Base-by-base conservation (phyloP, 2,329 filamentous ascomycete species). In the Aspergillus texensis region DNA sequence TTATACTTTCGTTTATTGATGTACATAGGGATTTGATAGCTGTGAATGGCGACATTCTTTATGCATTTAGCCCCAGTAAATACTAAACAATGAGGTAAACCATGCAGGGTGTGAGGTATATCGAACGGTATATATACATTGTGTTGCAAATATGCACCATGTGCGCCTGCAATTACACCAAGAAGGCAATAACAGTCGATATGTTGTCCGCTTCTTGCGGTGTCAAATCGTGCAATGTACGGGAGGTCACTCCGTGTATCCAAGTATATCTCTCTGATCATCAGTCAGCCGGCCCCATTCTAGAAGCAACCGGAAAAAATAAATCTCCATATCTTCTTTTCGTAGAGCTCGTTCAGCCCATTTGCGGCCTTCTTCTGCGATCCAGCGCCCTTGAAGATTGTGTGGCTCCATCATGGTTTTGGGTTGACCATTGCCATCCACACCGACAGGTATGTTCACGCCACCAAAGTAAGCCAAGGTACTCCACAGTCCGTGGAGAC, bases 311-410 rank as follows among this genome's bases (percentile, higher is more conserved):
- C 92, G 81, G 72, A 94, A 95, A 71, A 94, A 82, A 72, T 95
- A 95, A 11, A 93, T 85, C 75, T 93, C 90, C 86, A 91, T 91
- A 71, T 95, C 92, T 74, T 90, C 89, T 70, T 85, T 86, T 63
- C 89, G 81, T 21, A 93, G 69, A 14, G 86, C 89, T 72, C 82
- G 82, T 8, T 80, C 79, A 2, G 87, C 88, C 91, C 91, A 93
- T 62, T 84, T 83, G 58, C 83, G 81, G 1, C 91, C 90, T 66
- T 88, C 79, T 61, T 87, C 83, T 4, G 89, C 88, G 69, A 93
- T 92, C 82, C 85, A 87, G 72, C 83, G 79, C 10, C 83, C 89
- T 66, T 91, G 87, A 12, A 81, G 75, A 56, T 77, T 71, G 63
- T 85, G 83, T 5, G 76, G 78, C 50, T 82, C 76, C 74, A 88